Evolutionary conservation across 75 land plant species (phyloP).

Genomic region (Isoetes taiwanensis): DNA sequence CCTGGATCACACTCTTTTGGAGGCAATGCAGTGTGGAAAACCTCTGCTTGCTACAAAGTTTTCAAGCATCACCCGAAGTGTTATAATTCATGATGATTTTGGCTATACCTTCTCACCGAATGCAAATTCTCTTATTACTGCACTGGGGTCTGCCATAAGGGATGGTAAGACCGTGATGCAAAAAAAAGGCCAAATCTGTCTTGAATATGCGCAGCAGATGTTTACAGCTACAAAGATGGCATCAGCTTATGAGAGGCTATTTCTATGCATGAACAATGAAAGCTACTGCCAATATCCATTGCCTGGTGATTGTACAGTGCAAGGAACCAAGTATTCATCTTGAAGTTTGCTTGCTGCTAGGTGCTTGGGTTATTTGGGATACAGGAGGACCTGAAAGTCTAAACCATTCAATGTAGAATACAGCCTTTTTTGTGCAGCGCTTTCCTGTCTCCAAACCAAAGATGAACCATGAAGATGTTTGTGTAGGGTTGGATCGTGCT

Average conservation of each 20-base stretch:
- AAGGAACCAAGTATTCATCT: constrained; percentile 5
- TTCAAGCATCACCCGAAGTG: constrained; percentile 21
- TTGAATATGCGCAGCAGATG: constrained; percentile 24
- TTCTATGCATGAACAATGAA: constrained; percentile 41
- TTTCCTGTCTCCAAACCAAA: no score
- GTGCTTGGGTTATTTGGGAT: no score
- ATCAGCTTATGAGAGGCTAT: constrained; percentile 67
- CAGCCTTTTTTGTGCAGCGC: no score
- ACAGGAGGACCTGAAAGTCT: no score
- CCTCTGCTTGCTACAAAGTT: constrained; percentile 8
- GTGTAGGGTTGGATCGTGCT: no score
- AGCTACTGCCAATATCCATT: constrained; percentile 31
- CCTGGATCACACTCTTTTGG: constrained; percentile 10
- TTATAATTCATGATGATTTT: constrained; percentile 38
- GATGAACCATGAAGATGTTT: no score
- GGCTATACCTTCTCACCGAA: constrained; percentile 67
- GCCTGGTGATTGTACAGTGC: constrained; percentile 9
- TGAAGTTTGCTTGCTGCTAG: no score
- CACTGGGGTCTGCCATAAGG: constrained; percentile 22
- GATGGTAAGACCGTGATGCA: constrained; percentile 33
- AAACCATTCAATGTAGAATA: no score
- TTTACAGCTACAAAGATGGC: constrained; percentile 81
- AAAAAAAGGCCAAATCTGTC: constrained; percentile 37
- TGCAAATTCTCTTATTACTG: constrained; percentile 36
- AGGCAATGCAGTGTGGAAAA: constrained; percentile 11